A percentile compares a stretch with the other conserved stretches of the same genome.
These are phyloP conservation scores for Penicillium sclerotiorum DNA, from an alignment of 2,329 filamentous ascomycete genomes.

Conservation along the genomic window DNA sequence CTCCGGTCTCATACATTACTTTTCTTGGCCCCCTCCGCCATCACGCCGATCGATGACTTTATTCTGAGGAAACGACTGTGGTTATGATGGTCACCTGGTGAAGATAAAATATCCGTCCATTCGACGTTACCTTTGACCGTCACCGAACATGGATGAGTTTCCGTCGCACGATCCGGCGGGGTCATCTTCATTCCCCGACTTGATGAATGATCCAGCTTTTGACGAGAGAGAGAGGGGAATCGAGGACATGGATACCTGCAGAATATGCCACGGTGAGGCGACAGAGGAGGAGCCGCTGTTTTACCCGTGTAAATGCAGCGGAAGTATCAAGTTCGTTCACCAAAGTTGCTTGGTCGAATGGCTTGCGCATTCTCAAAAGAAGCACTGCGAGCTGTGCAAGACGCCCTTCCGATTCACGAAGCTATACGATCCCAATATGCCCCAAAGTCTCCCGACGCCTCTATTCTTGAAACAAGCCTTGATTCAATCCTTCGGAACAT, in stretches of 20 bases:
- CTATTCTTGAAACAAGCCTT: conserved; percentile 80
- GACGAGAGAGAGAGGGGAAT: conserved; percentile 41
- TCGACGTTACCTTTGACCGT: conserved; percentile 15
- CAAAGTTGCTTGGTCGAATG: conserved; percentile 99
- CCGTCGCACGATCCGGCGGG: conserved; percentile 24
- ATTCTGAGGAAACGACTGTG: conserved; percentile 9
- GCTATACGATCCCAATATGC: conserved; percentile 94
- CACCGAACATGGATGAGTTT: conserved; percentile 33
- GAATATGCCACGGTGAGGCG: conserved; percentile 92
- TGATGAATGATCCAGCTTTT: conserved; percentile 62
- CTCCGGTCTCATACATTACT: neutral
- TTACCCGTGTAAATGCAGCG: conserved; percentile 98
- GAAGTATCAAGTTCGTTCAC: conserved; percentile 97
- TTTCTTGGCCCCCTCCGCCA: neutral
- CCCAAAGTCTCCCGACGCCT: conserved; percentile 73
- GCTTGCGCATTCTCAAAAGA: conserved; percentile 98
- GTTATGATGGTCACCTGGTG: conserved; percentile 28
- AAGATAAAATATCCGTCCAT: conserved; percentile 21
- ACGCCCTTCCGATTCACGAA: conserved; percentile 98
- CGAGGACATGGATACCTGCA: conserved; percentile 78
- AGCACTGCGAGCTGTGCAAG: conserved; percentile 99
- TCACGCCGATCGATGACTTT: neutral
- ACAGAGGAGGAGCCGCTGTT: conserved; percentile 83
- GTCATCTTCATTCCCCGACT: conserved; percentile 43
- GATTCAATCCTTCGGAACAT: conserved; percentile 70